A percentile compares a stretch with the other conserved stretches of the same genome.
Conservation (phyloP, 805 yeast genomes). For the Barnettozyma wickerhamii region DNA sequence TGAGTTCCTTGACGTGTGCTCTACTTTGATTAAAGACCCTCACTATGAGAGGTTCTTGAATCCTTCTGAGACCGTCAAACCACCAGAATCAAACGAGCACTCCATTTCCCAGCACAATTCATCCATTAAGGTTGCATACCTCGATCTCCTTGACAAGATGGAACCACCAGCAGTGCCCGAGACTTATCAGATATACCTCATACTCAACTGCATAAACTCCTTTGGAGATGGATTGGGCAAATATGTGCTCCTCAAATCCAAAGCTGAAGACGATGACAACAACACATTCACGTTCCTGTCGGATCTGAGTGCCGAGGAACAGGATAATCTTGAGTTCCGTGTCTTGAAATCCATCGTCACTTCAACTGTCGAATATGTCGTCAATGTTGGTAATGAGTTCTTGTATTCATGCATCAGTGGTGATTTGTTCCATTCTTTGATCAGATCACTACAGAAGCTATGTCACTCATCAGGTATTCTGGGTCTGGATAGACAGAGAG, state of each 20-base stretch:
- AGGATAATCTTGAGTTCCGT: conserved; percentile 8
- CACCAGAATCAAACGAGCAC: conserved; percentile 19
- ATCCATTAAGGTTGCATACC: conserved; percentile 45
- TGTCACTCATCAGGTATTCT: conserved; percentile 81
- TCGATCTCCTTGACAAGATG: conserved; percentile 76
- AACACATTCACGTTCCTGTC: conserved; percentile 14
- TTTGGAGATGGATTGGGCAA: conserved; percentile 68
- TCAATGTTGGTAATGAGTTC: conserved; percentile 44
- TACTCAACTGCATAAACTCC: conserved; percentile 46
- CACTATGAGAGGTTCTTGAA: conserved; percentile 31
- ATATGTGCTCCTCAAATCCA: conserved; percentile 41
- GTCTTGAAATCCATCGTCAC: conserved; percentile 26
- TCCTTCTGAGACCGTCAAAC: conserved; percentile 27
- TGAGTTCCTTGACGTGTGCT: conserved; percentile 46
- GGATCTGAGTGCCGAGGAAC: conserved; percentile 11
- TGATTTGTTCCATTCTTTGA: conserved; percentile 60
- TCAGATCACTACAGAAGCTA: conserved; percentile 73
- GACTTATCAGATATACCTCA: conserved; percentile 57
- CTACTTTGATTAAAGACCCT: conserved; percentile 29
- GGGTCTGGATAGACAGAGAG: conserved; percentile 52
- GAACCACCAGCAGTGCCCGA: conserved; percentile 70
- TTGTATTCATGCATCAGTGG: conserved; percentile 65
- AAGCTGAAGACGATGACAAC: conserved; percentile 6
- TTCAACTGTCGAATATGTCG: conserved; percentile 36
- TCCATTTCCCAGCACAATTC: conserved; percentile 42